These are phyloP conservation scores for Candida odintsovae DNA, from an alignment of 805 yeast species.

Conservation along the genomic window DNA sequence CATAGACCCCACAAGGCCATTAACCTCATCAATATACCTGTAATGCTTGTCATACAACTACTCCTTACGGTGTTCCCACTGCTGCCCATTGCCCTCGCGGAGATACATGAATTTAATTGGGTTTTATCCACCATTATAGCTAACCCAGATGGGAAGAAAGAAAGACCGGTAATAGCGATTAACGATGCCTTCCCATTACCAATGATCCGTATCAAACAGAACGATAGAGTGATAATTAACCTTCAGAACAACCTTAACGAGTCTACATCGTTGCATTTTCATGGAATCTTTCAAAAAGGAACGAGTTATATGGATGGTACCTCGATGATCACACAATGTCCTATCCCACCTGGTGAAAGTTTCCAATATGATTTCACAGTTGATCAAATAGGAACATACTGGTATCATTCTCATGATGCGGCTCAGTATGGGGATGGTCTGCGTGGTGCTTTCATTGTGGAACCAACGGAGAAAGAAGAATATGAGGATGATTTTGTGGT, in stretches of 20 bases:
- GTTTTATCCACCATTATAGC: constrained; percentile 53
- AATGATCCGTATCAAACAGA: constrained; percentile 63
- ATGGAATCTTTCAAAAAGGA: constrained; percentile 78
- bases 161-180: constrained; percentile 38
- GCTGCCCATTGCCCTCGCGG: background rate
- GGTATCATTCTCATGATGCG: constrained; percentile 94
- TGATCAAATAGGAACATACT: constrained; percentile 79
- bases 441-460: constrained; percentile 74
- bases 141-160: constrained; percentile 34
- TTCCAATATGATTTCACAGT: constrained; percentile 85
- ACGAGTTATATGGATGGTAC: constrained; percentile 88
- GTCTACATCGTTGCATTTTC: constrained; percentile 82
- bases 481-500: constrained; percentile 44
- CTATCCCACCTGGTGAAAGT: constrained; percentile 74
- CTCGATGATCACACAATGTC: constrained; percentile 83
- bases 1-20: background rate
- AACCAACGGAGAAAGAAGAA: constrained; percentile 38
- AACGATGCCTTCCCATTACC: constrained; percentile 78
- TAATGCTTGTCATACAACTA: background rate
- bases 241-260: constrained; percentile 68
- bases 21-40: background rate
- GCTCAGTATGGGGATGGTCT: constrained; percentile 95
- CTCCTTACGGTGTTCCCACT: background rate
- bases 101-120: constrained; percentile 59
- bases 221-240: constrained; percentile 71